Evolutionary conservation across 2,329 filamentous ascomycete species (phyloP), one percentile per base, ranked within the genome.

Genomic region (Lecanicillium sp.): DNA sequence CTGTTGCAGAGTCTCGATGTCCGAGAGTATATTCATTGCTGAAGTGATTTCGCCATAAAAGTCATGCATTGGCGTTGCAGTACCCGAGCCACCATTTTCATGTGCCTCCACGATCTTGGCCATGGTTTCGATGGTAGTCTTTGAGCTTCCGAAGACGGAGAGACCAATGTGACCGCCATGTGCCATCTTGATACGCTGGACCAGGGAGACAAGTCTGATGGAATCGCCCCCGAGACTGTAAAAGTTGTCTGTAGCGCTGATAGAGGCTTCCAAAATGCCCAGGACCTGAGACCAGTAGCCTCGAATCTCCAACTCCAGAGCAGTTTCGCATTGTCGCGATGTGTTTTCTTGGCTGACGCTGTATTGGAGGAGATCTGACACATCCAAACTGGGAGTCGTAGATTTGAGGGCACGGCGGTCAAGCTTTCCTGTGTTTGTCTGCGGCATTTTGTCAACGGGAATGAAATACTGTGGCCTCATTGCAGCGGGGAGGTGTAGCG

Each of bases 141-240:
- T 39, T 9, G 37, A 26, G 37, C 37, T 39, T 9, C 37, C 37
- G 26, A 39, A 39, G 14, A 39, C 37, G 21, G 37, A 39, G 5
- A 39, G 12, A 9, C 37, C 37, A 3, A 39, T 23, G 12, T 17
- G 21, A n/a, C 9, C 37, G n/a, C 37, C 37, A n/a, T 39, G 37
- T 24, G n/a, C 37, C 23, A 12, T 17, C 26, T 39, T 39, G 37
- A 39, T 39, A 10, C 21, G 37, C 32, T 52, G 51, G 2, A 51
- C 50, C 8, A 57, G 38, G 11, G 49, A 54, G 5, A 56, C 50
- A 23, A 56, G 52, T n/a, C 48, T 49, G 29, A 57, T 56, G 3
- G 55, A 57, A 30, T 57, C 54, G 12, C 55, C 55, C 2, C 55
- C 55, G 1, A 57, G 48, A 15, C 43, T 44, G 37, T 53, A 56